These are phyloP conservation scores for Melampsora americana DNA, from an alignment of 1,284 basidiomycete genomes.

Conservation along the genomic window DNA sequence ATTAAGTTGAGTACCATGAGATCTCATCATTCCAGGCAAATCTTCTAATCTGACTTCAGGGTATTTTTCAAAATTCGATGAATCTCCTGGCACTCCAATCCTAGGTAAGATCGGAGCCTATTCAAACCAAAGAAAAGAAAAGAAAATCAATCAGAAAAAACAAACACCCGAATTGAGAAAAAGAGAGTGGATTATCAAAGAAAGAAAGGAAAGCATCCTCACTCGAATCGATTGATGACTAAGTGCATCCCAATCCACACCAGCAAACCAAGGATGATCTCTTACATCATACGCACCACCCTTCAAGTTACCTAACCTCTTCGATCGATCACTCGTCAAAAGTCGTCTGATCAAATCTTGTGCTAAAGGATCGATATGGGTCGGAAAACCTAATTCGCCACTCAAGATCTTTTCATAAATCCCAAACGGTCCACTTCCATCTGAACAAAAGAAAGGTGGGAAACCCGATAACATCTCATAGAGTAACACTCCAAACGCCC, in stretches of 20 bases:
- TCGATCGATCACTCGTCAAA: constrained; percentile 49
- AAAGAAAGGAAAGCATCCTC: background rate
- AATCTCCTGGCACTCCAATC: constrained; percentile 47
- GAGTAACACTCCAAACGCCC: constrained; percentile 58
- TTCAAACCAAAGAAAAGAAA: background rate
- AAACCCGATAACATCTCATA: constrained; percentile 57
- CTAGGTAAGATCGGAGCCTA: constrained; percentile 51
- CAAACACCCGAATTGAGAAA: background rate
- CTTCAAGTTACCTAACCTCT: constrained; percentile 51
- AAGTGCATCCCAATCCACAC: constrained; percentile 51
- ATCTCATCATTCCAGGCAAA: constrained; percentile 49
- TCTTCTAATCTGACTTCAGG: constrained; percentile 46
- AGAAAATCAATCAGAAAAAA: background rate
- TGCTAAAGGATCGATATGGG: constrained; percentile 48
- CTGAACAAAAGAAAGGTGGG: constrained; percentile 44
- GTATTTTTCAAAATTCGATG: constrained; percentile 51
- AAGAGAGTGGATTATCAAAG: background rate
- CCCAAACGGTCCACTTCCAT: constrained; percentile 45
- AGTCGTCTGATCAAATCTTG: constrained; percentile 49
- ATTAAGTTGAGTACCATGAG: constrained; percentile 21
- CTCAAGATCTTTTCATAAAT: constrained; percentile 52
- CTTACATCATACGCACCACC: constrained; percentile 50
- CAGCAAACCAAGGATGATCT: constrained; percentile 52
- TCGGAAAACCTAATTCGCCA: constrained; percentile 48
- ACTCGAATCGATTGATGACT: constrained; percentile 48